phyloP scores from a whole-genome alignment of 495 filamentous ascomycete species.

The Lasiosphaeria ovina region DNA sequence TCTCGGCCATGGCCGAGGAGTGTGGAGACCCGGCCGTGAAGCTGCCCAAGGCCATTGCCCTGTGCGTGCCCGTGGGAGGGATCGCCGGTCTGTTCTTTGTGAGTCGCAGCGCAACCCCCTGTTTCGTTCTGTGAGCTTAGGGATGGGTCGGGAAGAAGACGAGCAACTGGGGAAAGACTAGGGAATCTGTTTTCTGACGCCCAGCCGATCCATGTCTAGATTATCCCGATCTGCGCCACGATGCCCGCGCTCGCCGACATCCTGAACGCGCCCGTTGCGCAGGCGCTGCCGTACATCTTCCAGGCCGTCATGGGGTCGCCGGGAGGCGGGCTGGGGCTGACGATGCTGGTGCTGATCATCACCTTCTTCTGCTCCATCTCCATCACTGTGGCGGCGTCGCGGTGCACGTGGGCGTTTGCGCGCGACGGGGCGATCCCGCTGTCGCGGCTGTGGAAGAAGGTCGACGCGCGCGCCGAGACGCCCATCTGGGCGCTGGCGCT shows the following conservation, averaged over 20 bases:
- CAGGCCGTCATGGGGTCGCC: conserved; percentile 57
- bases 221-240: conserved; percentile 63
- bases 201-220: conserved; percentile 7
- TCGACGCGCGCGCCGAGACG: conserved; percentile 47
- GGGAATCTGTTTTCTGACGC: background rate
- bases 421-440: conserved; percentile 67
- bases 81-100: conserved; percentile 59
- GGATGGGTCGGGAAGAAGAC: background rate
- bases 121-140: background rate
- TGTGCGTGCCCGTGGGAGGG: conserved; percentile 58
- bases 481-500: conserved; percentile 59
- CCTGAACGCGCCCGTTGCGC: conserved; percentile 52
- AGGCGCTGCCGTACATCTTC: conserved; percentile 58
- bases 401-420: conserved; percentile 62
- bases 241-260: conserved; percentile 53
- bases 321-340: conserved; percentile 66
- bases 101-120: conserved; percentile 25
- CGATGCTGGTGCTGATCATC: conserved; percentile 71
- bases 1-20: conserved; percentile 57
- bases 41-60: conserved; percentile 57
- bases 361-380: conserved; percentile 60
- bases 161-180: background rate
- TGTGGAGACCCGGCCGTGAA: conserved; percentile 56
- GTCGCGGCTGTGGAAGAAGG: conserved; percentile 60
- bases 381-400: conserved; percentile 55